Conservation (phyloP, 768 basidiomycete species). For the Rhodosporidiobolus odoratus region DNA sequence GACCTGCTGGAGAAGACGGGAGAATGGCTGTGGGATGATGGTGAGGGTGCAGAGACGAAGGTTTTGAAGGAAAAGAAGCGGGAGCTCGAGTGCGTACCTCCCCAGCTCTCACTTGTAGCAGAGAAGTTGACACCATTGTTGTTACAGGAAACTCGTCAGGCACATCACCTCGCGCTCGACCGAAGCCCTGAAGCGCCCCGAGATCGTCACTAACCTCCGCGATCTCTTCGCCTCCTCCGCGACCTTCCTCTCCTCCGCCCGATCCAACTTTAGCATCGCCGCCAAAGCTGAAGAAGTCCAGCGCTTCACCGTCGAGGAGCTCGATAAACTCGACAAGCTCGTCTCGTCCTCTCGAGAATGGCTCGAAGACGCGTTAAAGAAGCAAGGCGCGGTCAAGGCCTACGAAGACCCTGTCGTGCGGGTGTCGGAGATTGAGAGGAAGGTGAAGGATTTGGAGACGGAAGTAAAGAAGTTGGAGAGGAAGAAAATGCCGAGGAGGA, state of each 20-base stretch:
- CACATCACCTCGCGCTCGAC: constrained; percentile 61
- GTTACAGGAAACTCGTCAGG: constrained; percentile 71
- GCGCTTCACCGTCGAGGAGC: constrained; percentile 81
- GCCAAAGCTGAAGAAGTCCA: constrained; percentile 58
- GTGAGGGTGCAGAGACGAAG: constrained; percentile 71
- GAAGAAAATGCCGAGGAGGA: constrained; percentile 37
- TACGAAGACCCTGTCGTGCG: constrained; percentile 81
- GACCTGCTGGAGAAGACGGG: constrained; percentile 68
- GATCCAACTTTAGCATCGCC: constrained; percentile 65
- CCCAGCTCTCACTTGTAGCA: background rate
- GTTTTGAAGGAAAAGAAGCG: constrained; percentile 69
- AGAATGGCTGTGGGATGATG: constrained; percentile 76
- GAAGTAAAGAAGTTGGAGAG: constrained; percentile 29
- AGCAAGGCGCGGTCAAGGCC: constrained; percentile 66
- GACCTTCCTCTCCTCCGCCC: constrained; percentile 78
- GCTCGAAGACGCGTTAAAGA: constrained; percentile 73
- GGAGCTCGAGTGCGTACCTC: constrained; percentile 70
- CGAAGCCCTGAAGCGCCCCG: constrained; percentile 80
- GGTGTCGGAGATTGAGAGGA: constrained; percentile 76
- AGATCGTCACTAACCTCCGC: constrained; percentile 81
- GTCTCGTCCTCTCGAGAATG: constrained; percentile 76
- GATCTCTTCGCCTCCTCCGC: constrained; percentile 54
- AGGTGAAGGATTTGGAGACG: constrained; percentile 50
- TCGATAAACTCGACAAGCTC: constrained; percentile 68
- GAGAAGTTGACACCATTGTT: constrained; percentile 51